Percentiles rank a stretch among this genome's conserved stretches.
Evolutionary conservation across 2,329 filamentous ascomycete genomes (phyloP).

Genomic region (Beauveria sp.): DNA sequence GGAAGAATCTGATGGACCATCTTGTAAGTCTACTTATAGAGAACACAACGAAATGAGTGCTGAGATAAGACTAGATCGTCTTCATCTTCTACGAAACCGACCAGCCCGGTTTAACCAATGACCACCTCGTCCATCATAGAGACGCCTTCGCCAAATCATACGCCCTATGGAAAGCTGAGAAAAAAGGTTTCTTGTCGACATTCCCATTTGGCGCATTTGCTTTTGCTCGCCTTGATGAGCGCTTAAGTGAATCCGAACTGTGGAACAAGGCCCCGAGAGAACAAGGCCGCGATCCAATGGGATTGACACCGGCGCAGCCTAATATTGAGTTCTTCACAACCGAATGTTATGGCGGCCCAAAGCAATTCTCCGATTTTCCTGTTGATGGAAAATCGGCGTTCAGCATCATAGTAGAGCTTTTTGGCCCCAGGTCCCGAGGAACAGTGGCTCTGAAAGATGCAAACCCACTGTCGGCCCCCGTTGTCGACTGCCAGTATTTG

Average conservation of each 20-base stretch:
- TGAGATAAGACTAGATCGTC: constrained; percentile 29
- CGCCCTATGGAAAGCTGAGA: constrained; percentile 48
- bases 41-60: neutral
- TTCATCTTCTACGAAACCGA: constrained; percentile 56
- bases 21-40: constrained; percentile 18
- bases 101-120: constrained; percentile 43
- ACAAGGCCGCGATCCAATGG: constrained; percentile 55
- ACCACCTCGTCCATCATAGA: constrained; percentile 45
- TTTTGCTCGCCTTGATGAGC: constrained; percentile 53
- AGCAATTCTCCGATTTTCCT: constrained; percentile 47
- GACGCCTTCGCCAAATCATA: constrained; percentile 43
- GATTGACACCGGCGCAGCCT: constrained; percentile 45
- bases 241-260: constrained; percentile 43
- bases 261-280: constrained; percentile 44
- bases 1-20: constrained; percentile 44
- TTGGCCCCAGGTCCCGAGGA: constrained; percentile 49
- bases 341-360: constrained; percentile 53
- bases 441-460: constrained; percentile 41
- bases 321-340: constrained; percentile 57
- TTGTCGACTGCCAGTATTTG: constrained; percentile 52
- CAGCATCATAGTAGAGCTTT: constrained; percentile 49
- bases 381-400: constrained; percentile 47
- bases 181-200: constrained; percentile 48
- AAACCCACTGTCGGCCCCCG: constrained; percentile 43
- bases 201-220: constrained; percentile 58